phyloP scores from a whole-genome alignment of 1,284 basidiomycete genomes.

The Ustilago hordei region DNA sequence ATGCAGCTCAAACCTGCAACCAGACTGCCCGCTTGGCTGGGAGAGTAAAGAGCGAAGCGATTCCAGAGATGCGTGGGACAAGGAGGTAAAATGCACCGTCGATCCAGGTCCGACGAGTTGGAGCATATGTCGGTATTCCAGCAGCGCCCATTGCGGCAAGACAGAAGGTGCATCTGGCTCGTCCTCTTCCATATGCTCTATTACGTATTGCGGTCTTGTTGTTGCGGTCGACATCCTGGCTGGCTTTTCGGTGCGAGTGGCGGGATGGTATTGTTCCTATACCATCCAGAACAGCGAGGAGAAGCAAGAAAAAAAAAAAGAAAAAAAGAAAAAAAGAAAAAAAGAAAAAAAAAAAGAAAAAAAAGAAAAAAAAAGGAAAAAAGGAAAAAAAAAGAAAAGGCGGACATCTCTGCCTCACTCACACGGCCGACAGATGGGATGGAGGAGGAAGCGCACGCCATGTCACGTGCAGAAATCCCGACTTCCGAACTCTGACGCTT shows the following conservation, averaged over 20 bases:
- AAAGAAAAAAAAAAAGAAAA: conserved; percentile 3
- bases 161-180: conserved; percentile 59
- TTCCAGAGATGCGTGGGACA: conserved; percentile 78
- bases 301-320: neutral
- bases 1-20: conserved; percentile 74
- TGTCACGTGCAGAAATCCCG: conserved; percentile 17
- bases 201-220: conserved; percentile 63
- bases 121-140: conserved; percentile 81
- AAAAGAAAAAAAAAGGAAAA: too few relatives aligned
- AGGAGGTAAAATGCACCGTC: conserved; percentile 83
- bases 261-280: neutral
- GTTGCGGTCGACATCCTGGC: conserved; percentile 3
- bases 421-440: too few relatives aligned
- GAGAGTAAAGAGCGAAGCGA: conserved; percentile 72
- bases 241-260: conserved; percentile 1
- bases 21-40: neutral
- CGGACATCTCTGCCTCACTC: neutral
- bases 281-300: neutral
- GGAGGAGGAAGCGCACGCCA: too few relatives aligned
- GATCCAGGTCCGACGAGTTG: conserved; percentile 78
- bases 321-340: too few relatives aligned
- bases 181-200: conserved; percentile 70
- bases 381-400: neutral
- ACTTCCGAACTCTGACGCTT: conserved; percentile 16
- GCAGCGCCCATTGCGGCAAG: conserved; percentile 66